phyloP scores from a whole-genome alignment of 2,329 filamentous ascomycete genomes.

The Didymella pinodella region DNA sequence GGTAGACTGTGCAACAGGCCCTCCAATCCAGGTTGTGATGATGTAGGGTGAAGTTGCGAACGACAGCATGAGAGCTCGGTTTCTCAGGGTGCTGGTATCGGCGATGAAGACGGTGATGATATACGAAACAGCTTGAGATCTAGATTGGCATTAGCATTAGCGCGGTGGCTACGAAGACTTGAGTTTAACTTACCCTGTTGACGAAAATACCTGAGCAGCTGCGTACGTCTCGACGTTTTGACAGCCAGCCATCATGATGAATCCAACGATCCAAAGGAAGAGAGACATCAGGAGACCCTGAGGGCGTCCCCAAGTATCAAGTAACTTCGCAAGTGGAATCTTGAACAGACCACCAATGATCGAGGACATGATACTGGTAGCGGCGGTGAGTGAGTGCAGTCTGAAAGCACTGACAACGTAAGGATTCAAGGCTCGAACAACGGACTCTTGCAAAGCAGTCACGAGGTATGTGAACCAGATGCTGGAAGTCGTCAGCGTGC shows the following conservation, averaged over 20 bases:
- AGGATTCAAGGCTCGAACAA: constrained; percentile 49
- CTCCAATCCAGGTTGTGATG: constrained; percentile 69
- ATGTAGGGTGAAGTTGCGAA: constrained; percentile 70
- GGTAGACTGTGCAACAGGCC: constrained; percentile 56
- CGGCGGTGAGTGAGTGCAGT: constrained; percentile 44
- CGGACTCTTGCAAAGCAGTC: constrained; percentile 55
- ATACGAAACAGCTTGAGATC: constrained; percentile 51
- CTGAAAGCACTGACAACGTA: constrained; percentile 49
- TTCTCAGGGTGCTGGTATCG: constrained; percentile 69
- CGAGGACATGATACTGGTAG: constrained; percentile 43
- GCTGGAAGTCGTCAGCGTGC: constrained; percentile 31
- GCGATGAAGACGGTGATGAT: constrained; percentile 70
- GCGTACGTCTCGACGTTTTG: neutral
- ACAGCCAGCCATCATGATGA: neutral
- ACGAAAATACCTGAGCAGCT: neutral
- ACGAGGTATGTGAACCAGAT: constrained; percentile 58
- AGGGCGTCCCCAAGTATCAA: constrained; percentile 50
- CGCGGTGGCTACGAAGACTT: neutral
- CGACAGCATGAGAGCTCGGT: constrained; percentile 69
- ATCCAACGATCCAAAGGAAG: constrained; percentile 5
- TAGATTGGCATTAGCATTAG: constrained; percentile 5
- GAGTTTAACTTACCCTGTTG: neutral
- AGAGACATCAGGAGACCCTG: constrained; percentile 45
- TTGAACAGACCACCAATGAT: constrained; percentile 47
- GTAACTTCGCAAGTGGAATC: constrained; percentile 49